Percentiles rank a stretch among this genome's conserved stretches.
Conservation (phyloP, 306 rosid genomes). For the Coriaria nepalensis region DNA sequence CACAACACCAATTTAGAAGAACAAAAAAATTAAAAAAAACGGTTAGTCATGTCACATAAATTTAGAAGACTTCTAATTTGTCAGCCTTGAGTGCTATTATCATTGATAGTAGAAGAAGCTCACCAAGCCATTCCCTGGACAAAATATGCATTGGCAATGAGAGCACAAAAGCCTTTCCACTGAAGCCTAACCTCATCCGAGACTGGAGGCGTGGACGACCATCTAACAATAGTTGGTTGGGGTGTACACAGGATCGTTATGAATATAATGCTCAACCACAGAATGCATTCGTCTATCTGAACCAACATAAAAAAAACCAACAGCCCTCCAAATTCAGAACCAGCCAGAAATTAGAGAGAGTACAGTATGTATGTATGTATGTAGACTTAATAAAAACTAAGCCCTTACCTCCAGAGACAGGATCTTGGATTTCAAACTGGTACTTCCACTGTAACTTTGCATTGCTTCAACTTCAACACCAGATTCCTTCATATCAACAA, state of each 20-base stretch:
- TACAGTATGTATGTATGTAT: background rate
- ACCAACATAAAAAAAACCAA: slow-evolving; percentile 7
- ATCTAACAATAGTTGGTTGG: slow-evolving; percentile 84
- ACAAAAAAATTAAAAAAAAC: background rate
- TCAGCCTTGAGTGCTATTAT: too few relatives aligned
- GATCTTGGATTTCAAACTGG: slow-evolving; percentile 77
- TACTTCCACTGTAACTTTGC: slow-evolving; percentile 69
- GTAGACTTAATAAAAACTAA: too few relatives aligned
- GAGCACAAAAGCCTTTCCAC: slow-evolving; percentile 97
- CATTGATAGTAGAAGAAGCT: slow-evolving; percentile 15
- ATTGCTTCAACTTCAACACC: slow-evolving; percentile 71
- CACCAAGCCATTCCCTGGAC: slow-evolving; percentile 98
- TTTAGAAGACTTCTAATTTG: too few relatives aligned
- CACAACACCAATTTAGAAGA: slow-evolving; percentile 8
- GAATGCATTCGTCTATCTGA: slow-evolving; percentile 89
- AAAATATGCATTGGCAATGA: slow-evolving; percentile 86
- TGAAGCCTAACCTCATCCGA: slow-evolving; percentile 80
- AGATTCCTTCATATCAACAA: slow-evolving; percentile 56
- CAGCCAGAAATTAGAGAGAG: background rate
- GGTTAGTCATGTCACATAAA: background rate
- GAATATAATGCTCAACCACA: slow-evolving; percentile 89
- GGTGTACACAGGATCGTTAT: slow-evolving; percentile 95
- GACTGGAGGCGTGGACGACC: slow-evolving; percentile 87
- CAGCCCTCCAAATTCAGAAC: background rate
- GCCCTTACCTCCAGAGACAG: slow-evolving; percentile 52